These are phyloP conservation scores for Irineochytrium annulatum DNA, from an alignment of 192 early-diverging fungal species.

Conservation along the genomic window DNA sequence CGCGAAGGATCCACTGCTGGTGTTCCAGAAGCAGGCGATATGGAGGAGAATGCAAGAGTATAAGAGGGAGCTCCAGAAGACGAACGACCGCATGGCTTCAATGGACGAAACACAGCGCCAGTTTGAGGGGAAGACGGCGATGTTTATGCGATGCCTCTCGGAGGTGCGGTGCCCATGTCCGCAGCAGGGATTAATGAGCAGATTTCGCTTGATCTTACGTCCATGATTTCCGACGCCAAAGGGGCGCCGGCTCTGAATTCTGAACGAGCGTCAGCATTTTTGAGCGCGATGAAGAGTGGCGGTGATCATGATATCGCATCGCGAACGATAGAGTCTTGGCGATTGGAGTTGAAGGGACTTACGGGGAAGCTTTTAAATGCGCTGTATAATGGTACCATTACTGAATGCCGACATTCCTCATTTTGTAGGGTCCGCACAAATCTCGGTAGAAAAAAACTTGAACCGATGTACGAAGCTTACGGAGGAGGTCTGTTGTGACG, in stretches of 20 bases:
- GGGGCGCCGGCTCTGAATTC: not conserved
- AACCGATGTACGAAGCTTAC: too few relatives aligned
- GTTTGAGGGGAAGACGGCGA: slow-evolving; percentile 8
- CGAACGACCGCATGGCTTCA: slow-evolving; percentile 1
- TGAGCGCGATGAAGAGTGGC: not conserved
- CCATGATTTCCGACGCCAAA: not conserved
- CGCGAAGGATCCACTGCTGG: slow-evolving; percentile 23
- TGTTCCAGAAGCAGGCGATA: slow-evolving; percentile 52
- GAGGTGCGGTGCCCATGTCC: slow-evolving; percentile 6
- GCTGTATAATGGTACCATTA: too few relatives aligned
- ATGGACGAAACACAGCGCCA: slow-evolving; percentile 15
- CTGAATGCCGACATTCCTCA: too few relatives aligned
- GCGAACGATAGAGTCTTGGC: too few relatives aligned
- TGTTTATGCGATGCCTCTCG: slow-evolving; percentile 1
- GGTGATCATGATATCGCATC: slow-evolving; percentile 9
- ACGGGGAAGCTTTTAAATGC: too few relatives aligned
- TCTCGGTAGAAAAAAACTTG: too few relatives aligned
- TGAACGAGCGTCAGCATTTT: not conserved
- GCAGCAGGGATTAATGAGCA: not conserved
- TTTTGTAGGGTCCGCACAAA: too few relatives aligned
- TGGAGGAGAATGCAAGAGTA: slow-evolving; percentile 49
- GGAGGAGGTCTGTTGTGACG: too few relatives aligned
- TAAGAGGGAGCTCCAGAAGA: slow-evolving; percentile 21
- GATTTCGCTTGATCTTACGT: not conserved
- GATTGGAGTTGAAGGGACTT: too few relatives aligned